These are phyloP conservation scores for Albophoma yamanashiensis DNA, from an alignment of 2,329 filamentous ascomycete species.

Conservation along the genomic window DNA sequence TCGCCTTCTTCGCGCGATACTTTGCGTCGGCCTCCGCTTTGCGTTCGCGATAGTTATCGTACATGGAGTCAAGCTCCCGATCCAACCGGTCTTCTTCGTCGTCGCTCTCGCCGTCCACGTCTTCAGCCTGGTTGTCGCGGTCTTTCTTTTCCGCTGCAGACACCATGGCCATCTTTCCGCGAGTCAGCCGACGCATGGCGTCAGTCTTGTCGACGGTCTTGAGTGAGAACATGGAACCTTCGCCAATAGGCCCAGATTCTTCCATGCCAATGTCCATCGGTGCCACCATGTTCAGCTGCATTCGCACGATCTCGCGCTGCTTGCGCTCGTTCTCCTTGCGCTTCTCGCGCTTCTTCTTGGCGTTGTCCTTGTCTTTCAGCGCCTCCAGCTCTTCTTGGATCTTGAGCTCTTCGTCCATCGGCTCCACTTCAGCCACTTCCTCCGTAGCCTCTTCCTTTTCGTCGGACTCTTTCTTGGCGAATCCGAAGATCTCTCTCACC, in stretches of 20 bases:
- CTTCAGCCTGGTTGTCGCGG: constrained; percentile 43
- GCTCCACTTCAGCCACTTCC: constrained; percentile 72
- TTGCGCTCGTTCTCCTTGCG: constrained; percentile 88
- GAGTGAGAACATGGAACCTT: constrained; percentile 77
- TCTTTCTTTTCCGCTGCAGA: constrained; percentile 46
- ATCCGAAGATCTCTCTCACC: constrained; percentile 82
- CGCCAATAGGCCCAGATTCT: constrained; percentile 65
- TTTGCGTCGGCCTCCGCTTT: constrained; percentile 77
- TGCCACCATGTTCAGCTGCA: constrained; percentile 95
- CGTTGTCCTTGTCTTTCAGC: constrained; percentile 66
- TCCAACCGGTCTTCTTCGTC: constrained; percentile 77
- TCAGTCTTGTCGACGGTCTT: constrained; percentile 71
- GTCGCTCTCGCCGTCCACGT: constrained; percentile 55
- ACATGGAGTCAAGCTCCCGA: constrained; percentile 75
- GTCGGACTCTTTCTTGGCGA: constrained; percentile 61
- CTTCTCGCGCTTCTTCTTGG: constrained; percentile 72
- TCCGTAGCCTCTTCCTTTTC: constrained; percentile 32
- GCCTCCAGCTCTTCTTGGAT: constrained; percentile 81
- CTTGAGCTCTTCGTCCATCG: constrained; percentile 90
- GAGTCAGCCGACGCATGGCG: constrained; percentile 47
- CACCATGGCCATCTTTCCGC: constrained; percentile 67
- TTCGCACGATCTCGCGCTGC: constrained; percentile 84
- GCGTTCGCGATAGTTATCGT: constrained; percentile 72
- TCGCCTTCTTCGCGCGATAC: constrained; percentile 78
- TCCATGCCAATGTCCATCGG: constrained; percentile 95